These are phyloP conservation scores for Leccinum subfulvum DNA, from an alignment of 1,284 basidiomycete genomes.

Conservation along the genomic window DNA sequence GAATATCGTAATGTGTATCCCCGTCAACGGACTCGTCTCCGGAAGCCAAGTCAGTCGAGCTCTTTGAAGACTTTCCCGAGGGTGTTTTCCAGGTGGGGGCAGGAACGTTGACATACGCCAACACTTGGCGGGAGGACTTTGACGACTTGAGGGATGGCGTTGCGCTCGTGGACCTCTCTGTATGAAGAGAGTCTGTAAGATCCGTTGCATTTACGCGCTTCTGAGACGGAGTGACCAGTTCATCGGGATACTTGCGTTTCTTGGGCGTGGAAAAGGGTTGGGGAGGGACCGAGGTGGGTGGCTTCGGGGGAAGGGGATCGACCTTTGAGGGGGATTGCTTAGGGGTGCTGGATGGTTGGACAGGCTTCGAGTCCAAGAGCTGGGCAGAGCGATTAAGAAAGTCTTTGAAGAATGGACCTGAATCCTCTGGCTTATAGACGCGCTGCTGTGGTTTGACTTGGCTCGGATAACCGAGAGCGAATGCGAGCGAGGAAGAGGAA, in stretches of 20 bases:
- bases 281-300: constrained; percentile 37
- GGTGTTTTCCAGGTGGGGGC: constrained; percentile 43
- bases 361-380: constrained; percentile 29
- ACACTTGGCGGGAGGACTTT: constrained; percentile 40
- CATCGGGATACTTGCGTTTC: constrained; percentile 47
- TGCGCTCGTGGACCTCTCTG: constrained; percentile 17
- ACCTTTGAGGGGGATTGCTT: constrained; percentile 16
- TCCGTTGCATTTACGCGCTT: constrained; percentile 45
- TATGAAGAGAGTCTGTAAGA: constrained; percentile 2
- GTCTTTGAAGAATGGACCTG: constrained; percentile 58
- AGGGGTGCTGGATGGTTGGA: constrained; percentile 19
- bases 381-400: constrained; percentile 57
- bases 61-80: constrained; percentile 31
- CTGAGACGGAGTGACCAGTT: constrained; percentile 47
- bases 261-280: constrained; percentile 42
- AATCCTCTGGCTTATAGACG: constrained; percentile 54
- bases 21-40: constrained; percentile 57
- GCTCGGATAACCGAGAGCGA: constrained; percentile 57
- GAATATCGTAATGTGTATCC: constrained; percentile 28
- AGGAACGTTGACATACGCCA: constrained; percentile 63
- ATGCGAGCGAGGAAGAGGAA: constrained; percentile 72
- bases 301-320: constrained; percentile 11
- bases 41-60: constrained; percentile 25
- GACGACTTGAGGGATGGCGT: constrained; percentile 28
- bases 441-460: constrained; percentile 33